Base-by-base conservation (phyloP, 1,139 yeast genomes). In the Groenewaldozyma auringiensis region DNA sequence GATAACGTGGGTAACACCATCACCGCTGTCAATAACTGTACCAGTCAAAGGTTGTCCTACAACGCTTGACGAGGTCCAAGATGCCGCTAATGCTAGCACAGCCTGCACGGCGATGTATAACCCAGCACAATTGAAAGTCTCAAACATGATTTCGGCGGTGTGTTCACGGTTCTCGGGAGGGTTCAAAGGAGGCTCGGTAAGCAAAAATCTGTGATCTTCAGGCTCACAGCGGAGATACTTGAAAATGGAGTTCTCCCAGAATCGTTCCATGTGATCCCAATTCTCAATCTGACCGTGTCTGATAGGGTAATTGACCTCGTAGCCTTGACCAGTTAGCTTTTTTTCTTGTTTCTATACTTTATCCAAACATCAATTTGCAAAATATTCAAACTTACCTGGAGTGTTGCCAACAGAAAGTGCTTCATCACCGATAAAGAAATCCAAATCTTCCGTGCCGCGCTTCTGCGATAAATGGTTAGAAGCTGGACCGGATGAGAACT, bases 221-320 rank as follows among this genome's bases (percentile, higher is more conserved):
- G 99, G 99, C 67, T 92, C 98, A 64, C 97, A 88, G 66, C 96
- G 79, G 59, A 92, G 75, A 65, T 92, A 92, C 68, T 92, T 89
- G 72, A 92, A 92, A 60, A 92, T 89, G 39, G 96, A 86, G 61
- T 85, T 85, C 64, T 92, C 97, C 99, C 99, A 92, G 67, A 88
- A 89, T 63, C 98, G 76, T 67, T 92, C 99, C 99, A 92, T 92
- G 64, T 92, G 96, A 69, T 94, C 98, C 99, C 99, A 92, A 64
- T 92, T 88, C 66, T 92, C 98, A 54, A 92, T 83, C 69, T 92
- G 98, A 20, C 99, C 99, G 62, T 92, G 98, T 65, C 86, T 83
- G 53, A 92, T 87, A 16, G 99, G 99, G 61, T 92, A 92, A 52
- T 80, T 79, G 51, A 94, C 72, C 39, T 92, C 84, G 66, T 92